Evolutionary conservation across 148 eudicot genomes (phyloP), one percentile per base, ranked within the genome.

Genomic region (Nyssa sinensis): DNA sequence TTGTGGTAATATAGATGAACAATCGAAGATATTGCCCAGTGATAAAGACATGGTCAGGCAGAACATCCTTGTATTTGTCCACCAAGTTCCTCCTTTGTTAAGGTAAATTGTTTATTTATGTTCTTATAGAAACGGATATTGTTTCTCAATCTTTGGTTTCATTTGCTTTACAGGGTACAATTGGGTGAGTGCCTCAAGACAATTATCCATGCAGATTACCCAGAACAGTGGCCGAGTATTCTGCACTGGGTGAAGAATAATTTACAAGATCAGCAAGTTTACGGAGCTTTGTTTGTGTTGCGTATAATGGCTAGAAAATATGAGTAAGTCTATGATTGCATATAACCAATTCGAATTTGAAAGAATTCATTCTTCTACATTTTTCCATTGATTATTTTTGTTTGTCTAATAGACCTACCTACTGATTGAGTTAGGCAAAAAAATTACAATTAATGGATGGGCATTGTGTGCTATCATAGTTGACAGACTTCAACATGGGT

Each of bases 121-220:
- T 0, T 62, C 67, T 25, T 21, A 33, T 62, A 32, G 71, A 30
- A 17, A 24, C 44, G 55, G 17, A 61, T 32, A 31, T 66, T 74
- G 68, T 32, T 62, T 67, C 29, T 33, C 44, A 24, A 13, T 44
- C 12, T 44, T 19, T 44, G 78, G 39, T 73, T 5, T 57, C 30
- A 23, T 70, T 27, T 21, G 34, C 37, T 47, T 34, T n/a, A 33
- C 85, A 96, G 99, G 86, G 90, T 86, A 72, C 99, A 96, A 79
- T 79, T 96, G 63, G 99, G 99, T 30, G 99, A 93, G 84, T 96
- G 99, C 83, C 86, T 96, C 69, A 96, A 96, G 85, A 96, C 99
- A 64, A 88, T 96, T 55, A 87, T 96, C 74, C 88, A 88, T 82
- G 86, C 93, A 49, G 99, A 96, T 77, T 96, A 96, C 73, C 99